phyloP scores from a whole-genome alignment of 202 grass and related monocot genomes.

The Panicum virgatum region DNA sequence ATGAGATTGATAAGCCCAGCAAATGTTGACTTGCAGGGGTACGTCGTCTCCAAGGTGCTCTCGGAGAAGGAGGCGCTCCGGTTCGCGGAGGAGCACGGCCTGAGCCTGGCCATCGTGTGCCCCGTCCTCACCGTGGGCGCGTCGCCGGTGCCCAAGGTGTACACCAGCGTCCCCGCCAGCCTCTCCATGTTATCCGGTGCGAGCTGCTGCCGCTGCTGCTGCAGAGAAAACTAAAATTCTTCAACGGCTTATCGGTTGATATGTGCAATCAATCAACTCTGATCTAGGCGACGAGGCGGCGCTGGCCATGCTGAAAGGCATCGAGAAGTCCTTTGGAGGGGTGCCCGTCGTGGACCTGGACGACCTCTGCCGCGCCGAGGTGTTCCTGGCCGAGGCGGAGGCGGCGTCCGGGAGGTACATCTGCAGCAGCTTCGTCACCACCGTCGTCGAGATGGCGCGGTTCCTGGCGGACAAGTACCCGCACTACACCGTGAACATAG shows the following conservation, averaged over 20 bases:
- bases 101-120: conserved; percentile 53
- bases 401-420: conserved; percentile 54
- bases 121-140: conserved; percentile 50
- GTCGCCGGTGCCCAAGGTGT: background rate
- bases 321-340: conserved; percentile 31
- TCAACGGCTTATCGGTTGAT: too few species aligned
- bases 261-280: too few species aligned
- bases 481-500: conserved; percentile 41
- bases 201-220: background rate
- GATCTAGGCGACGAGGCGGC: conserved; percentile 6
- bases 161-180: conserved; percentile 25
- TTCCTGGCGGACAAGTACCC: conserved; percentile 52
- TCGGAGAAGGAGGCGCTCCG: conserved; percentile 58
- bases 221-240: background rate
- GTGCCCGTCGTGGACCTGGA: conserved; percentile 33
- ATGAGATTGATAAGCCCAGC: too few species aligned
- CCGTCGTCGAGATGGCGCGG: conserved; percentile 20
- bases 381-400: conserved; percentile 60
- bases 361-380: conserved; percentile 70
- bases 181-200: conserved; percentile 57
- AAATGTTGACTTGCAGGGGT: conserved; percentile 38
- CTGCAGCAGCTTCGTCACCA: conserved; percentile 55
- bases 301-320: conserved; percentile 30
- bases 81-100: conserved; percentile 57
- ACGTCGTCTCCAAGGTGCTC: conserved; percentile 58